A percentile compares a stretch with the other conserved stretches of the same genome.
These are phyloP conservation scores for Neurospora sp. DNA, from an alignment of 495 filamentous ascomycete species.

Conservation along the genomic window DNA sequence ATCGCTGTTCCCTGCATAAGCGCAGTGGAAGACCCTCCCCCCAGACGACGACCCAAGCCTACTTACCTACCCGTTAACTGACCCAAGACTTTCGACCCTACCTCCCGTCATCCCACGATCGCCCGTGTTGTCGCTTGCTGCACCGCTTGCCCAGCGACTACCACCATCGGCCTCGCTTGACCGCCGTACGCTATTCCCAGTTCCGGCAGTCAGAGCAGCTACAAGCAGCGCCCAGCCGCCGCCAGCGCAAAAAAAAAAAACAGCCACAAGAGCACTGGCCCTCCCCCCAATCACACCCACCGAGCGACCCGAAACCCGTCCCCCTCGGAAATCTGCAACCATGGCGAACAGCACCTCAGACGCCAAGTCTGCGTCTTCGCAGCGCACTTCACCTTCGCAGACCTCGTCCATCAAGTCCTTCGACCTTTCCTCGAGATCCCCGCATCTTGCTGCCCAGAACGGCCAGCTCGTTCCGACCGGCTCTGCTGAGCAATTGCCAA, in stretches of 20 bases:
- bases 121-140: background rate
- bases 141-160: background rate
- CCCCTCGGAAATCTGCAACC: background rate
- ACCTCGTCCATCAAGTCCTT: constrained; percentile 37
- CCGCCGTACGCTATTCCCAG: background rate
- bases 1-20: constrained; percentile 25
- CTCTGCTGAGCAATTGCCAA: constrained; percentile 20
- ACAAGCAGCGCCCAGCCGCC: background rate
- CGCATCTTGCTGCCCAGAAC: constrained; percentile 29
- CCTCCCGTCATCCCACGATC: background rate
- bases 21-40: constrained; percentile 16
- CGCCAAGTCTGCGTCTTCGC: constrained; percentile 27
- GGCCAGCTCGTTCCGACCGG: constrained; percentile 17
- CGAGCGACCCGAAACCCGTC: background rate
- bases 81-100: background rate
- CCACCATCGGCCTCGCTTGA: background rate
- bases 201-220: background rate
- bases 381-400: constrained; percentile 25
- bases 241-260: background rate
- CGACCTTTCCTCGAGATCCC: constrained; percentile 29
- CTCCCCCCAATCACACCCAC: constrained; percentile 2
- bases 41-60: background rate
- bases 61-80: background rate
- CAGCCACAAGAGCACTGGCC: background rate
- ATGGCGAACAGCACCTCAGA: constrained; percentile 15